Conservation (phyloP, 2,329 filamentous ascomycete genomes). For the Tolypocladium amazonense region DNA sequence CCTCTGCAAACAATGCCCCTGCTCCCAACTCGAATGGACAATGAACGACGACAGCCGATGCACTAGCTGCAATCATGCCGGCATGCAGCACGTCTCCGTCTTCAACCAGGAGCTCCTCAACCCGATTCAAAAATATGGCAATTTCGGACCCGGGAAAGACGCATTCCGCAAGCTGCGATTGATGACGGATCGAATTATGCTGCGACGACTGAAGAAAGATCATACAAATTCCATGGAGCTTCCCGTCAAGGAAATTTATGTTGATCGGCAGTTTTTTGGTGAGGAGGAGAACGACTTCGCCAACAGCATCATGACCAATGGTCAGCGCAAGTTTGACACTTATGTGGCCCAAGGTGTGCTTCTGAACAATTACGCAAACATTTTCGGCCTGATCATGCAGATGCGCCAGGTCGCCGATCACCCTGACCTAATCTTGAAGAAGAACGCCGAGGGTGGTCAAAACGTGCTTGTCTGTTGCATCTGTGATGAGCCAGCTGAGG, state of each 20-base stretch:
- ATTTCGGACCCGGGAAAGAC: constrained; percentile 47
- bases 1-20: constrained; percentile 80
- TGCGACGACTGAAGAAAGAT: constrained; percentile 87
- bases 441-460: constrained; percentile 73
- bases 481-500: constrained; percentile 92
- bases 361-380: constrained; percentile 96
- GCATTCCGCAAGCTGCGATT: constrained; percentile 77
- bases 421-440: constrained; percentile 86
- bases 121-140: constrained; percentile 58
- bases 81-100: constrained; percentile 41
- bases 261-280: constrained; percentile 93
- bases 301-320: constrained; percentile 87
- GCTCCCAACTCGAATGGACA: constrained; percentile 73
- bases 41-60: constrained; percentile 65
- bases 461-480: constrained; percentile 89
- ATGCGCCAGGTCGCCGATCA: constrained; percentile 98
- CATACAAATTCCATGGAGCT: constrained; percentile 93
- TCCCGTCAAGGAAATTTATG: constrained; percentile 83
- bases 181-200: constrained; percentile 89
- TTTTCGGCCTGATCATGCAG: constrained; percentile 97
- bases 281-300: constrained; percentile 95
- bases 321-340: constrained; percentile 81
- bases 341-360: constrained; percentile 92
- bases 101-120: constrained; percentile 95
- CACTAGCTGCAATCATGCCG: constrained; percentile 43